Percentiles rank a stretch among this genome's conserved stretches.
Evolutionary conservation across 192 early-diverging fungal species (phyloP).

Genomic region (Pilaira anomala): DNA sequence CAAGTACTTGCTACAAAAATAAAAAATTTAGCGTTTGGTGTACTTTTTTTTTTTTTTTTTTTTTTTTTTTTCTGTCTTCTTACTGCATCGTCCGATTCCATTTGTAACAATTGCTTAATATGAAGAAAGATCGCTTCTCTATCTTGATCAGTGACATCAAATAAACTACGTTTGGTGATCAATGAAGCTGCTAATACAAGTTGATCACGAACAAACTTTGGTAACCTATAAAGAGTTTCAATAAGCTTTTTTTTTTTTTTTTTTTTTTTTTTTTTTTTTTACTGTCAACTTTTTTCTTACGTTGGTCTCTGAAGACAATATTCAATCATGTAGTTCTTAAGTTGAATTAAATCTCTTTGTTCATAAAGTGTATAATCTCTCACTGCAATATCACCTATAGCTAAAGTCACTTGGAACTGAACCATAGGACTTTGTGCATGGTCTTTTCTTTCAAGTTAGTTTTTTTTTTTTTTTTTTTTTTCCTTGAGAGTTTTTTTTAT

Average conservation of each 20-base stretch:
- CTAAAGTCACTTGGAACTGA: constrained; percentile 60
- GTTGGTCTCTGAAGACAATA: constrained; percentile 50
- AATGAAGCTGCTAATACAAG: constrained; percentile 56
- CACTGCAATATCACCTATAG: constrained; percentile 52
- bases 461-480: background rate
- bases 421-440: constrained; percentile 47
- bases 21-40: background rate
- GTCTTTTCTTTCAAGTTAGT: too few relatives aligned
- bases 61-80: background rate
- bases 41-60: background rate
- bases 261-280: background rate
- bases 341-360: constrained; percentile 45
- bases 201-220: constrained; percentile 53
- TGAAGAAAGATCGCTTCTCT: constrained; percentile 53
- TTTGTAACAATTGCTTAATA: constrained; percentile 45
- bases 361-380: constrained; percentile 58
- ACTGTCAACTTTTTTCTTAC: constrained; percentile 22
- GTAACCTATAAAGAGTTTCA: constrained; percentile 29
- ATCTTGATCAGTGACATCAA: constrained; percentile 53
- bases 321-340: constrained; percentile 57
- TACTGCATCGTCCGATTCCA: constrained; percentile 38
- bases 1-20: constrained; percentile 37
- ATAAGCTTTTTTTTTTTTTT: background rate
- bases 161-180: constrained; percentile 62
- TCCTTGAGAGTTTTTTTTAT: background rate